Percentiles rank a stretch among this genome's conserved stretches.
Conservation (phyloP, 805 yeast genomes). For the Metschnikowia kofuensis region DNA sequence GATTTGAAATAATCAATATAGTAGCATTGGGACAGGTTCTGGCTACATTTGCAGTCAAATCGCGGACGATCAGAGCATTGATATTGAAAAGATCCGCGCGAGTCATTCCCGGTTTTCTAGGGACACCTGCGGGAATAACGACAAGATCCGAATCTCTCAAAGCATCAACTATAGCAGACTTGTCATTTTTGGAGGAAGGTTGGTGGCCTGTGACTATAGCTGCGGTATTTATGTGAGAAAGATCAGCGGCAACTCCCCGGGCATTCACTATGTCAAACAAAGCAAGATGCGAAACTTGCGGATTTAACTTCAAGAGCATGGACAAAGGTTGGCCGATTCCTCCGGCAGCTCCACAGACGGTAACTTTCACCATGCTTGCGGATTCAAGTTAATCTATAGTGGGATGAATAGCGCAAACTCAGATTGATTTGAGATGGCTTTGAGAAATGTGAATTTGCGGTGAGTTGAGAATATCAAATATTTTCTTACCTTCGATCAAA, state of each 20-base stretch:
- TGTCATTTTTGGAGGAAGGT: constrained; percentile 38
- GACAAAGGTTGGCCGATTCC: constrained; percentile 49
- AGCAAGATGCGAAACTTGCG: constrained; percentile 36
- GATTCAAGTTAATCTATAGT: not conserved
- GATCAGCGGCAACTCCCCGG: constrained; percentile 46
- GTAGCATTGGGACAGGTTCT: constrained; percentile 40
- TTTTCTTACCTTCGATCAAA: too few relatives aligned
- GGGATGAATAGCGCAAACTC: not conserved
- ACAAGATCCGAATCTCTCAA: constrained; percentile 39
- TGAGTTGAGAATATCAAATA: too few relatives aligned
- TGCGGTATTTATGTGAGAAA: constrained; percentile 40
- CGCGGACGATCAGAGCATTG: constrained; percentile 44
- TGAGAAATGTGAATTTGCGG: too few relatives aligned
- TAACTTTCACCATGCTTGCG: constrained; percentile 39
- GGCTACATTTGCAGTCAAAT: constrained; percentile 40
- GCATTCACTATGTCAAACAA: constrained; percentile 45
- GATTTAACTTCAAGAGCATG: constrained; percentile 39
- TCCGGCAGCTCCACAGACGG: constrained; percentile 50
- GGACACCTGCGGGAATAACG: constrained; percentile 47
- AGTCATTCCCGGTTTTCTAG: constrained; percentile 49
- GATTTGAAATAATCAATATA: constrained; percentile 45
- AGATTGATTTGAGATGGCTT: too few relatives aligned
- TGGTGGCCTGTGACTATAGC: constrained; percentile 41
- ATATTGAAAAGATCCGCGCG: constrained; percentile 47
- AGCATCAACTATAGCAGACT: constrained; percentile 34